Base-by-base conservation (phyloP, 805 yeast genomes). In the Millerozyma acaciae region DNA sequence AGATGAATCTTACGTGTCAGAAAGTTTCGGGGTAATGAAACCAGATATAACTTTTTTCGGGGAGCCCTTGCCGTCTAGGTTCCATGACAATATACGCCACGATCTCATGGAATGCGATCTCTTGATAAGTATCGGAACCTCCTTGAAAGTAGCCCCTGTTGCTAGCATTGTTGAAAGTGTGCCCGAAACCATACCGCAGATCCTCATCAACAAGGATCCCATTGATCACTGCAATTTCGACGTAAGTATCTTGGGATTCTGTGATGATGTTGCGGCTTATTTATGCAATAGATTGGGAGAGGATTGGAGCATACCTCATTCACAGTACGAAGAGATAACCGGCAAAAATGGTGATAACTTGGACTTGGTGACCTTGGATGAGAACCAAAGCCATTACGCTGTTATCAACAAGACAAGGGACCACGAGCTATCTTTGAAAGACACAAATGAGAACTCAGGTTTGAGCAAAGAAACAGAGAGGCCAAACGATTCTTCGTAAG, bases 31-130 rank as follows among this genome's bases (percentile, higher is more conserved):
- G 9, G 89, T 65, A 70, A 84, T 63, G 86, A 88, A 88, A 51
- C 95, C 95, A 1, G 95, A 87, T 53, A 88, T 93, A 40, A 95
- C 90, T 28, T 75, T 81, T 18, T 86, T 88, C 30, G 95, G 95
- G 1, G 75, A 77, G 33, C 75, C 84, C 4, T 73, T 87, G 4
- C 81, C 81, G 12, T 44, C 33, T 10, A 38, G 50, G 16, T 67
- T 55, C 41, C 68, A 66, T 41, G 52, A 51, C 30, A 40, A 40
- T 23, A 53, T 65, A 22, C 38, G 38, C 10, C 41, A 68, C 2
- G 96, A 88, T 55, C 55, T 84, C 38, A 57, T 68, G 8, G 71
- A 70, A 23, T 88, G 94, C 12, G 96, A 88, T 52, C 80, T 90
- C 47, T 58, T 87, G 28, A 59, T 88, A 5, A 80, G 88, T 32